phyloP scores from a whole-genome alignment of 495 filamentous ascomycete species.

The Aspergillus coremiiformis region DNA sequence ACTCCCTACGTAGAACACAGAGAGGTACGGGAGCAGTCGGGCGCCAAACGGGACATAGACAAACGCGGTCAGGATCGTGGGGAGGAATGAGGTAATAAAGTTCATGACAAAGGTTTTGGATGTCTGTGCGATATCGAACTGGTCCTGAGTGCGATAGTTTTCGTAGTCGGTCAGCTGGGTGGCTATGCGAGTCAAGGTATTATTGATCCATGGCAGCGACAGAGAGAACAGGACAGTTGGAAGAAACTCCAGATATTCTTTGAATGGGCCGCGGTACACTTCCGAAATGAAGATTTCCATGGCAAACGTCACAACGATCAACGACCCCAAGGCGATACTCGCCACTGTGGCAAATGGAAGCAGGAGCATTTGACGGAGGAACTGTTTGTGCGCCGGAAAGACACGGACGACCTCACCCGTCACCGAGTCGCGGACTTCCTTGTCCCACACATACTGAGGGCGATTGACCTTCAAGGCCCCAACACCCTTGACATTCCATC shows the following conservation, averaged over 20 bases:
- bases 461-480: slow-evolving; percentile 72
- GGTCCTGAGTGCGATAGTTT: slow-evolving; percentile 81
- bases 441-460: slow-evolving; percentile 69
- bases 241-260: slow-evolving; percentile 73
- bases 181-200: slow-evolving; percentile 67
- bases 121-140: slow-evolving; percentile 74
- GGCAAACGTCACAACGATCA: slow-evolving; percentile 78
- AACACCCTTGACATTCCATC: slow-evolving; percentile 84
- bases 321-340: slow-evolving; percentile 58
- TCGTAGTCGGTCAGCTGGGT: slow-evolving; percentile 73
- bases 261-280: slow-evolving; percentile 81
- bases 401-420: slow-evolving; percentile 71
- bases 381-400: slow-evolving; percentile 69
- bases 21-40: slow-evolving; percentile 72
- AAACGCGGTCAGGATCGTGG: slow-evolving; percentile 87
- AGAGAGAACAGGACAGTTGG: slow-evolving; percentile 77
- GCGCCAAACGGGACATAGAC: slow-evolving; percentile 91
- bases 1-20: slow-evolving; percentile 54
- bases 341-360: slow-evolving; percentile 79
- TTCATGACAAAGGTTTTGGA: slow-evolving; percentile 90
- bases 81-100: slow-evolving; percentile 91
- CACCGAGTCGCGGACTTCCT: slow-evolving; percentile 65
- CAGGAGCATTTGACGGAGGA: slow-evolving; percentile 70
- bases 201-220: slow-evolving; percentile 65
- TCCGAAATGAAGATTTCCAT: slow-evolving; percentile 93